phyloP scores from a whole-genome alignment of 148 eudicot genomes.

The Chenopodium quinoa region DNA sequence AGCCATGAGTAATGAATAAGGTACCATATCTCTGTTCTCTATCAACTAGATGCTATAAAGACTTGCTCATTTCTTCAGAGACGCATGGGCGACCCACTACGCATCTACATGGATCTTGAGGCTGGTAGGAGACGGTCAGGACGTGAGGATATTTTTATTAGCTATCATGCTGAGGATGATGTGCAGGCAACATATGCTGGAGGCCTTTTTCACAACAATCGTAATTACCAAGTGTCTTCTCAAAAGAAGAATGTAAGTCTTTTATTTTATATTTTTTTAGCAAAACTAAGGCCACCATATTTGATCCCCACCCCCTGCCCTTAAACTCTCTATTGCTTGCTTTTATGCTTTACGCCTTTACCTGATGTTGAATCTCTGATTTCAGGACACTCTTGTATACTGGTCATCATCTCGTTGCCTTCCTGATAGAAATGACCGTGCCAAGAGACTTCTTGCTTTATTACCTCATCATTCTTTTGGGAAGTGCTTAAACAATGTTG shows the following conservation, averaged over 20 bases:
- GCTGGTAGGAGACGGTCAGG: constrained; percentile 87
- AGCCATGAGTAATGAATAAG: not conserved
- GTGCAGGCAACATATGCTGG: constrained; percentile 98
- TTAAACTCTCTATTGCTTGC: not conserved
- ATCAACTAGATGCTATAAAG: not conserved
- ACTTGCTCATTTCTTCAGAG: constrained; percentile 41
- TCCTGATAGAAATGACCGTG: constrained; percentile 65
- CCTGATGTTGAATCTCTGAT: constrained; percentile 12
- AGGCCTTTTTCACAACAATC: constrained; percentile 79
- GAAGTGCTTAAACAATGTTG: constrained; percentile 94
- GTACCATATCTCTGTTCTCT: not conserved
- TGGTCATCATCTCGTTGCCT: constrained; percentile 99
- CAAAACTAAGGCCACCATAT: not conserved
- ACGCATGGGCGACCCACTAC: constrained; percentile 74
- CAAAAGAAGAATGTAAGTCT: constrained; percentile 68
- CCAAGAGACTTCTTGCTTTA: constrained; percentile 55
- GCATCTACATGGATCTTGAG: constrained; percentile 95
- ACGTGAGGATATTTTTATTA: constrained; percentile 75
- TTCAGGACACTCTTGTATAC: constrained; percentile 80
- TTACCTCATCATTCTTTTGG: constrained; percentile 91
- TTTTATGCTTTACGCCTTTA: not conserved
- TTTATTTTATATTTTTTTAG: not conserved
- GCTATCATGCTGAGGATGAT: constrained; percentile 93
- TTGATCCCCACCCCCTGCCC: constrained; percentile 5
- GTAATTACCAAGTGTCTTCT: constrained; percentile 73